Percentiles rank a stretch among this genome's conserved stretches.
phyloP scores from a whole-genome alignment of 139 green algal genomes.

The Haematococcus lacustris region DNA sequence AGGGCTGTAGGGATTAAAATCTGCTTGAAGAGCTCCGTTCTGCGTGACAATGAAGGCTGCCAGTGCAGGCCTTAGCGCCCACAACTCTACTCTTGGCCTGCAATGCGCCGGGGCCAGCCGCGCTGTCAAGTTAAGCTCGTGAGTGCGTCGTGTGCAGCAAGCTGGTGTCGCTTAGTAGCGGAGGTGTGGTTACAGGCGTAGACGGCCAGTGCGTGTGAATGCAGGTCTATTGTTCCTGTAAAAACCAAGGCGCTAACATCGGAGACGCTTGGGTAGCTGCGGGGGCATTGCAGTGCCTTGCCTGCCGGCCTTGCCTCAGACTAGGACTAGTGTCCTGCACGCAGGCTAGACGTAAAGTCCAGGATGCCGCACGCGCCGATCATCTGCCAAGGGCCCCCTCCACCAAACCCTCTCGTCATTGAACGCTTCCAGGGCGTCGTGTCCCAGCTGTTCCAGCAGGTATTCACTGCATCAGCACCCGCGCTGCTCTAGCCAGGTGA shows the following conservation, averaged over 20 bases:
- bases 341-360: conserved; percentile 32
- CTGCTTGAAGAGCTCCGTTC: too few relatives aligned
- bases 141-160: too few relatives aligned
- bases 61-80: too few relatives aligned
- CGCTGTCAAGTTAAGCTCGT: too few relatives aligned
- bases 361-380: conserved; percentile 31
- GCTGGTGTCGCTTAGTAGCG: too few relatives aligned
- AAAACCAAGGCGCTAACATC: too few relatives aligned
- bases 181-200: background rate
- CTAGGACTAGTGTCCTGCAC: background rate
- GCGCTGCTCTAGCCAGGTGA: too few relatives aligned
- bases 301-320: background rate
- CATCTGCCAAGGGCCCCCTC: conserved; percentile 39
- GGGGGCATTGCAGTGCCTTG: background rate
- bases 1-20: too few relatives aligned
- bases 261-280: background rate
- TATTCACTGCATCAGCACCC: too few relatives aligned
- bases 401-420: conserved; percentile 83
- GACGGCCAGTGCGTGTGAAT: background rate
- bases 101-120: too few relatives aligned
- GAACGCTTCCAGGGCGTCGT: conserved; percentile 97
- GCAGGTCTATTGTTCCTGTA: background rate
- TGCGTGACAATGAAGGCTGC: too few relatives aligned
- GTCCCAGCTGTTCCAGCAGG: conserved; percentile 94
- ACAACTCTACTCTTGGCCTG: too few relatives aligned